A percentile compares a stretch with the other conserved stretches of the same genome.
These are phyloP conservation scores for Capsicum pubescens DNA, from an alignment of 257 asterid genomes.

Conservation along the genomic window DNA sequence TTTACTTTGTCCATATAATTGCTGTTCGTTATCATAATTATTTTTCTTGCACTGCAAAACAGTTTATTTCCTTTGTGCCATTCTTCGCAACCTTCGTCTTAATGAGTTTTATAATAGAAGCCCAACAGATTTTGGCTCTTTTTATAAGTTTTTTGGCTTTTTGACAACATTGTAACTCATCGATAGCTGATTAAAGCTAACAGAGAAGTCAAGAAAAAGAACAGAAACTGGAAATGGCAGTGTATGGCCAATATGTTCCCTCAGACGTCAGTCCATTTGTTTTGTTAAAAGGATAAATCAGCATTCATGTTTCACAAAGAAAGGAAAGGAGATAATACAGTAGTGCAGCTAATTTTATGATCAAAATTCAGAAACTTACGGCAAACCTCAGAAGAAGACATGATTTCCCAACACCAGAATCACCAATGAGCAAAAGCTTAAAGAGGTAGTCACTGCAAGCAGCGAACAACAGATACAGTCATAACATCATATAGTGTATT, in stretches of 20 bases:
- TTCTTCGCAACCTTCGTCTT: background rate
- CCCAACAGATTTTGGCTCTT: background rate
- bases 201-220: background rate
- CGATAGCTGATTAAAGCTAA: background rate
- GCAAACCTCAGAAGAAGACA: slow-evolving; percentile 32
- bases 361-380: slow-evolving; percentile 19
- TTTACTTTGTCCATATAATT: slow-evolving; percentile 1
- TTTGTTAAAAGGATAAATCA: background rate
- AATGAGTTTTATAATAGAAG: background rate
- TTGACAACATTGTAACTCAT: background rate
- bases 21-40: background rate
- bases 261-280: background rate
- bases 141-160: background rate
- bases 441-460: slow-evolving; percentile 28
- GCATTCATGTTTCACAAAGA: background rate
- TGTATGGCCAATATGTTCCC: background rate
- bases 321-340: background rate
- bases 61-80: slow-evolving; percentile 15
- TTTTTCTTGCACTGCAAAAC: background rate
- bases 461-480: background rate
- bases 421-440: slow-evolving; percentile 29
- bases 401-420: slow-evolving; percentile 32
- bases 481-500: background rate
- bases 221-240: background rate
- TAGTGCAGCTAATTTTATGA: slow-evolving; percentile 17